Base-by-base conservation (phyloP, 495 filamentous ascomycete species). In the Penicillium robsamsonii region DNA sequence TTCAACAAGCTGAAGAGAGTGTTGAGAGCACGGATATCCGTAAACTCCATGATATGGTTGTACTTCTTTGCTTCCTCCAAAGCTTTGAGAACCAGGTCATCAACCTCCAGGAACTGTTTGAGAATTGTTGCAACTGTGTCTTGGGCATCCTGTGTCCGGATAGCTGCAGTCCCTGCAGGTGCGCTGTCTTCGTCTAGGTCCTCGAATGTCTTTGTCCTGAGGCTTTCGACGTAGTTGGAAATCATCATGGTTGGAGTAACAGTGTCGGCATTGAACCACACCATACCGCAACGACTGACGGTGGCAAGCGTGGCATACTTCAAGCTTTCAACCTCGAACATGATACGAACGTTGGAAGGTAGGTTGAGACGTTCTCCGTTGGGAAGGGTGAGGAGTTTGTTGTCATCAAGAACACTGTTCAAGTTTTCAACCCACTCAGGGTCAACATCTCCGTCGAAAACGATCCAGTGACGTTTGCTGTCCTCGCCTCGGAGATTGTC, bases 401-500 rank as follows among this genome's bases (percentile, higher is more conserved):
- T 99, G 77, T 99, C 94, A 64, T 99, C 94, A 40, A 99, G 81
- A 49, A 99, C 94, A 81, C 90, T 96, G 86, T 99, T 99, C 75
- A 99, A 75, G 68, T 99, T 99, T 65, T 99, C 94, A 63, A 99
- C 94, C 94, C 94, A 99, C 65, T 97, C 95, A 5, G 94, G 94
- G 71, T 99, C 94, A 56, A 99, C 94, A 68, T 99, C 94, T 35
- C 94, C 94, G 67, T 99, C 94, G 61, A 99, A 97, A 8, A 99
- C 90, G 63, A 99, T 97, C 94, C 94, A 99, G 72, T 99, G 94
- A 55, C 94, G 83, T 73, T 97, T 99, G 30, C 84, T 81, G 63
- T 96, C 92, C 71, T 99, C 94, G 42, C 94, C 94, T 74, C 94
- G 90, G 55, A 99, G 85, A 65, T 99, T 99, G 69, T 99, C 95